Evolutionary conservation across 2,329 filamentous ascomycete species (phyloP), one percentile per base, ranked within the genome.

Genomic region (Nemania bipapillata): DNA sequence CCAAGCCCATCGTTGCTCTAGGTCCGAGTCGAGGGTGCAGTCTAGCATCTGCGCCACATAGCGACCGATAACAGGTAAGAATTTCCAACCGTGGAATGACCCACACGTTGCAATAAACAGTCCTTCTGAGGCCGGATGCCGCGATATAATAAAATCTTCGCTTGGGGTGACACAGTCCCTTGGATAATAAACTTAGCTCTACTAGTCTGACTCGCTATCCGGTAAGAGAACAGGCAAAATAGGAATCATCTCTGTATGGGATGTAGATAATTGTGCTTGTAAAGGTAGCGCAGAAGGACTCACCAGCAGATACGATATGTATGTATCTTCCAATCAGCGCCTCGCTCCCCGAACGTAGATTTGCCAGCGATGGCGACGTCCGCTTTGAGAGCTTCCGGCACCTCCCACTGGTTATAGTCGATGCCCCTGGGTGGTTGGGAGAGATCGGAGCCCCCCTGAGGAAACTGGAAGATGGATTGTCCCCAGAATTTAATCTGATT

Each of bases 281-380:
- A 6, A 5, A 56, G n/a, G 24, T 56, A 60, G 28, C 1, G 53
- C 56, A 17, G 42, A 28, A 2, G 17, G 24, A 80, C 85, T 77
- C 77, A 90, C 89, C 89, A 91, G 83, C 89, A 91, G 66, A 91
- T 87, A 5, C 89, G 84, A 74, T 90, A 85, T 74, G 89, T 87
- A 64, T 85, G 85, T 78, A 89, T 84, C 70, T 86, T 84, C 87
- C 86, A 90, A 50, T 79, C 75, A 12, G 81, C 83, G 35, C 85
- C 84, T 22, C 85, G 84, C 56, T 84, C 82, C 8, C 88, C 89
- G 71, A 89, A 91, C 70, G 89, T 90, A 0, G 86, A 82, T 53
- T 84, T 79, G 64, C 85, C 86, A 2, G 87, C 84, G 52, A 86
- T 80, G n/a, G 82, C 76, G 45, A 91, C 87, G 68, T 91, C 89